Conservation (phyloP, 2,329 filamentous ascomycete species). For the Helotiales sp. region DNA sequence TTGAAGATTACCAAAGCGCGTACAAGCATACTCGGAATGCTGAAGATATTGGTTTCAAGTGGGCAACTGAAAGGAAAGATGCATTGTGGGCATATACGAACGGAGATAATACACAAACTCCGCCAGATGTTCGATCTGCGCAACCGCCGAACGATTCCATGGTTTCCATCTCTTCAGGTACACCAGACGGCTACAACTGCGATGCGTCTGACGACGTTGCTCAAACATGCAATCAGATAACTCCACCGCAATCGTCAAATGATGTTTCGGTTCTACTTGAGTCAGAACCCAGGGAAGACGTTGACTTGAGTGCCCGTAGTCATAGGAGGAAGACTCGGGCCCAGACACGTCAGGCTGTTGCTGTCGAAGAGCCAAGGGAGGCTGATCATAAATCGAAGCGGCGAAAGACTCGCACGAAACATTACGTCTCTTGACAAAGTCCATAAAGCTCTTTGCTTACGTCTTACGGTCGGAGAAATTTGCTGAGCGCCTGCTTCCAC, state of each 20-base stretch:
- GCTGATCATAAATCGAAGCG: constrained; percentile 7
- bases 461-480: background rate
- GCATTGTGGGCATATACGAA: constrained; percentile 5
- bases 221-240: constrained; percentile 10
- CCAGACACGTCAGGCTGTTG: constrained; percentile 4
- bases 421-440: background rate
- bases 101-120: constrained; percentile 7
- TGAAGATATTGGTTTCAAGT: constrained; percentile 16
- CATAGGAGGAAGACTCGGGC: constrained; percentile 18
- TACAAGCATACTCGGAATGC: constrained; percentile 15
- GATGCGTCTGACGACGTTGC: constrained; percentile 8
- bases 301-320: constrained; percentile 16
- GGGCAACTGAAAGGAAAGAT: constrained; percentile 14
- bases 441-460: background rate
- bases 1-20: constrained; percentile 9
- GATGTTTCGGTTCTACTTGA: constrained; percentile 15
- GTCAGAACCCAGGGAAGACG: constrained; percentile 10
- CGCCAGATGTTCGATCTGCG: constrained; percentile 2
- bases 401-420: constrained; percentile 7
- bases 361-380: constrained; percentile 9
- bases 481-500: background rate
- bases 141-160: constrained; percentile 3
- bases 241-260: constrained; percentile 13
- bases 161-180: background rate
- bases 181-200: constrained; percentile 6